Percentiles rank a stretch among this genome's conserved stretches.
These are phyloP conservation scores for Prunus mira DNA, from an alignment of 306 rosid species.

Conservation along the genomic window DNA sequence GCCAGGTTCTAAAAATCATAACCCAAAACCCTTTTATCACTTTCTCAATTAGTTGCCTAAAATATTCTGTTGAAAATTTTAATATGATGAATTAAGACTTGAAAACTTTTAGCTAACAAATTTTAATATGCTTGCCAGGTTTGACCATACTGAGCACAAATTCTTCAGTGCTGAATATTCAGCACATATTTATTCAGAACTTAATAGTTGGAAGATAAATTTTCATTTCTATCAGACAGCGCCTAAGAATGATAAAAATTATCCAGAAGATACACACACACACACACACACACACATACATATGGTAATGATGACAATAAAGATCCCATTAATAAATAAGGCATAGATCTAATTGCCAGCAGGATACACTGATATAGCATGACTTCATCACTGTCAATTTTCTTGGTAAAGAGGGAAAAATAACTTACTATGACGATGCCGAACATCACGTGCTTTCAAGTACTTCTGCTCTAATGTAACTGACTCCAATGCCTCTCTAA, in stretches of 20 bases:
- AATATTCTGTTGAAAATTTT: not conserved
- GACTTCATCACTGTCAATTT: not conserved
- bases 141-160: not conserved
- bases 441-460: conserved; percentile 87
- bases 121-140: no score
- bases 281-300: not conserved
- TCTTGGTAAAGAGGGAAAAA: conserved; percentile 17
- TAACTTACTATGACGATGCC: conserved; percentile 94
- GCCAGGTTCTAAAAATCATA: not conserved
- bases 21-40: not conserved
- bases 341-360: conserved; percentile 4
- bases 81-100: not conserved
- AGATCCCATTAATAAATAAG: not conserved
- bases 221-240: not conserved
- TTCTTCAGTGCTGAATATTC: not conserved
- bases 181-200: not conserved
- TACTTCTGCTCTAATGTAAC: conserved; percentile 93
- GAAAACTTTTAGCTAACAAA: not conserved
- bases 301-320: not conserved
- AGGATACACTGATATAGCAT: conserved; percentile 2
- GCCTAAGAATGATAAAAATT: not conserved
- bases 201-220: not conserved
- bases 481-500: conserved; percentile 91
- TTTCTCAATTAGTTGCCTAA: not conserved
- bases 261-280: not conserved